Base-by-base conservation (phyloP, 208 protist species). In the Wallacemonas sp. region DNA sequence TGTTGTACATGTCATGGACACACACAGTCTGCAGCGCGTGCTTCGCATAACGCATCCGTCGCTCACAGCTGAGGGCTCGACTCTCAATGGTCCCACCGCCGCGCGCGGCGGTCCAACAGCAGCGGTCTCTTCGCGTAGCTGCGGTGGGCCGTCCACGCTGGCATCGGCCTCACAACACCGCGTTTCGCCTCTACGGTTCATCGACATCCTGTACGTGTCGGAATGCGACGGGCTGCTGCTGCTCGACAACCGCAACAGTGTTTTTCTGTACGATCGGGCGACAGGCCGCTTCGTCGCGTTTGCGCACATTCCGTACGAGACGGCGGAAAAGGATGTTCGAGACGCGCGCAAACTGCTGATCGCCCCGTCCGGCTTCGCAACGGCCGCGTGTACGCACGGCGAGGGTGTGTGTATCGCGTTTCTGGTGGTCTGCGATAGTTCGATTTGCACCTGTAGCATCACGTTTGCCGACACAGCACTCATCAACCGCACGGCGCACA, bases 231-330 rank as follows among this genome's bases (percentile, higher is more conserved):
- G 66, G 32, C 21, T 85, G 5, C 23, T 85, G n/a, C 68, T 85
- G 21, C 55, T 85, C 9, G 78, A 85, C 41, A 81, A 67, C 68
- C 48, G 70, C 29, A 75, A 80, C 36, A 80, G 65, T 1, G 61
- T 85, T n/a, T 75, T 78, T 64, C 61, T 85, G 16, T 85, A 70
- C 60, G 78, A 85, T 44, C 64, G 65, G 41, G 26, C 57, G n/a
- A 36, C 57, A 16, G 75, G 80, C 21, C 61, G 63, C 17, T 54
- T 75, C n/a, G 21, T 72, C 6, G 54, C 70, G 14, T 67, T 52
- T 2, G 66, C 48, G 46, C 43, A 41, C 8, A 38, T 46, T 12
- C 17, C 66, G 24, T 52, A 52, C 36, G 26, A n/a, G 4, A n/a
- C 16, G 1, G 77, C 38, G 54, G 36, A 65, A 26, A 30, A 60